Evolutionary conservation across 768 basidiomycete species (phyloP).

Genomic region (Hydnomerulius pinastri): DNA sequence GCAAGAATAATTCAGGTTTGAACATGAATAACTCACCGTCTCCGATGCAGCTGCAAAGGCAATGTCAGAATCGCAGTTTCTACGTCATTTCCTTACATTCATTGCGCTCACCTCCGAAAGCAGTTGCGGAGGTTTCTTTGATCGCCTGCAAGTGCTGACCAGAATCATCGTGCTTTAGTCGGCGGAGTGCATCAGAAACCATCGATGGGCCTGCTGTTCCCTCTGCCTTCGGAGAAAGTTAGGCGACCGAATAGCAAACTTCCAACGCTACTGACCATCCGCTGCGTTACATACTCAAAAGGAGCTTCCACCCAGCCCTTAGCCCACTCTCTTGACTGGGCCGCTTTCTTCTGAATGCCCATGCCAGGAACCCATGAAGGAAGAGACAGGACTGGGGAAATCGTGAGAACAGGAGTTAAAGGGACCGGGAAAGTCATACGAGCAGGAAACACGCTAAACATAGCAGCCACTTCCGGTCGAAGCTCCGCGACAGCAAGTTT

Average conservation of each 20-base stretch:
- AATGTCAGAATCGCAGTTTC: background rate
- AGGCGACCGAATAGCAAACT: background rate
- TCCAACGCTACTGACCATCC: slow-evolving; percentile 9
- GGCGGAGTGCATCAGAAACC: slow-evolving; percentile 15
- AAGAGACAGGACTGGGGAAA: slow-evolving; percentile 24
- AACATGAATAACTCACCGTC: slow-evolving; percentile 10
- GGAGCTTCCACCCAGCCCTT: slow-evolving; percentile 21
- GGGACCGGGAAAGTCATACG: background rate
- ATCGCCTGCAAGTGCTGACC: slow-evolving; percentile 9
- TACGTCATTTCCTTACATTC: background rate
- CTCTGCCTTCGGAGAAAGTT: slow-evolving; percentile 6
- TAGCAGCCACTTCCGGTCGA: slow-evolving; percentile 23
- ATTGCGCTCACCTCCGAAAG: slow-evolving; percentile 19
- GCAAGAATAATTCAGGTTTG: background rate
- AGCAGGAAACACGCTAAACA: slow-evolving; percentile 16
- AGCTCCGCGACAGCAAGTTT: slow-evolving; percentile 20
- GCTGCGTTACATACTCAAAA: slow-evolving; percentile 16
- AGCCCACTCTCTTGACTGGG: slow-evolving; percentile 16
- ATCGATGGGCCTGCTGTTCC: slow-evolving; percentile 15
- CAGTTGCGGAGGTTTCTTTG: slow-evolving; percentile 21
- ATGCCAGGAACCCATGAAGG: slow-evolving; percentile 32
- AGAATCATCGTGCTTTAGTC: slow-evolving; percentile 3
- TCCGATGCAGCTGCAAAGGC: slow-evolving; percentile 16
- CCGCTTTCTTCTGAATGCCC: slow-evolving; percentile 26
- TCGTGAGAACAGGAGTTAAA: slow-evolving; percentile 8